Percentiles rank a stretch among this genome's conserved stretches.
These are phyloP conservation scores for Corylus americana DNA, from an alignment of 306 rosid species.

Conservation along the genomic window DNA sequence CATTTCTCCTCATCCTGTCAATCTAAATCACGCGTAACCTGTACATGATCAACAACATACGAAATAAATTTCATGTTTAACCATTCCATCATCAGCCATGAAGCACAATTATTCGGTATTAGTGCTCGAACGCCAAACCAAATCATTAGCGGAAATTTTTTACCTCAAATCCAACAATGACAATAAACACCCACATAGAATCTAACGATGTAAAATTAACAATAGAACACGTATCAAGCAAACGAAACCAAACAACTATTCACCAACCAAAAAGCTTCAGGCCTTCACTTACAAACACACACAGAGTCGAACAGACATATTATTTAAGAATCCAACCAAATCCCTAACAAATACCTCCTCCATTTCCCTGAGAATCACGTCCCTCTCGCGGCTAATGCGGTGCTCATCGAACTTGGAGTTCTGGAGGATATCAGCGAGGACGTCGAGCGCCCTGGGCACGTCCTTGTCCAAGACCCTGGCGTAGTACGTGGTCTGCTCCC, in stretches of 20 bases:
- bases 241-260: neutral
- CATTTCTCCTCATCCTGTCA: too few relatives aligned
- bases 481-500: constrained; percentile 90
- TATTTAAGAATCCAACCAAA: neutral
- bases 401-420: constrained; percentile 73
- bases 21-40: neutral
- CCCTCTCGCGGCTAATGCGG: constrained; percentile 75
- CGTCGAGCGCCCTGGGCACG: constrained; percentile 71
- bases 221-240: too few relatives aligned
- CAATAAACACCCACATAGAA: too few relatives aligned
- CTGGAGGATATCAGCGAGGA: constrained; percentile 85
- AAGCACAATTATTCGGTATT: too few relatives aligned
- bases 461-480: constrained; percentile 70
- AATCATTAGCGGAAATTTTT: neutral
- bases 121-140: neutral
- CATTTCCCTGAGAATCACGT: constrained; percentile 90
- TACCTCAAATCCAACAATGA: neutral
- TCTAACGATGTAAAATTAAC: neutral
- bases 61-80: neutral
- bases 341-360: constrained; percentile 63
- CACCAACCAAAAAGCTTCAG: neutral
- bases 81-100: neutral
- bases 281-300: neutral
- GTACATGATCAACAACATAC: neutral
- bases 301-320: too few relatives aligned